Conservation (phyloP, 345 rosid genomes). For the Camelina hispida region DNA sequence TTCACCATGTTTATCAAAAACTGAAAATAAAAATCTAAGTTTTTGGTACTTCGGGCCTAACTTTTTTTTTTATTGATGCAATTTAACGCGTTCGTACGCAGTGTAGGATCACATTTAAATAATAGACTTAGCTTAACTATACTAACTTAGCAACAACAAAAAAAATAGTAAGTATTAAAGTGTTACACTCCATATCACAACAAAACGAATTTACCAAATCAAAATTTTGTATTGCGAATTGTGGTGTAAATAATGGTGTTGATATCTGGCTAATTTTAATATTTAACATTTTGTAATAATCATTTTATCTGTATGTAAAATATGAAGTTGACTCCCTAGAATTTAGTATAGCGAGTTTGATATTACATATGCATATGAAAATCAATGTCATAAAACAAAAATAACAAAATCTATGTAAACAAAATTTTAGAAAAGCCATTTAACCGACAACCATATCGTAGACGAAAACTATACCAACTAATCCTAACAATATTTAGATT, state of each 20-base stretch:
- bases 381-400: neutral
- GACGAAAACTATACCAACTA: neutral
- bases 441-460: neutral
- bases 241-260: no score
- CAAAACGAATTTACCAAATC: no score
- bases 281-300: no score
- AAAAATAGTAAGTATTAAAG: no score
- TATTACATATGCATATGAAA: neutral
- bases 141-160: neutral
- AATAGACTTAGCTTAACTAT: neutral
- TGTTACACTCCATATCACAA: no score
- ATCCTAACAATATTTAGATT: neutral
- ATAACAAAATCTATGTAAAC: neutral
- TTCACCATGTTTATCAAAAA: neutral
- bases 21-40: neutral
- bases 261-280: no score
- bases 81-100: neutral
- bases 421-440: neutral
- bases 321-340: neutral
- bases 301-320: neutral
- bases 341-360: no score
- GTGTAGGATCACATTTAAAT: neutral
- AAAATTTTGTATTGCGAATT: no score
- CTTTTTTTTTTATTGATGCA: neutral
- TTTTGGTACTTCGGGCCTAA: conserved; percentile 8